Evolutionary conservation across 2,329 filamentous ascomycete species (phyloP).

Genomic region (Microsporum ferrugineum): DNA sequence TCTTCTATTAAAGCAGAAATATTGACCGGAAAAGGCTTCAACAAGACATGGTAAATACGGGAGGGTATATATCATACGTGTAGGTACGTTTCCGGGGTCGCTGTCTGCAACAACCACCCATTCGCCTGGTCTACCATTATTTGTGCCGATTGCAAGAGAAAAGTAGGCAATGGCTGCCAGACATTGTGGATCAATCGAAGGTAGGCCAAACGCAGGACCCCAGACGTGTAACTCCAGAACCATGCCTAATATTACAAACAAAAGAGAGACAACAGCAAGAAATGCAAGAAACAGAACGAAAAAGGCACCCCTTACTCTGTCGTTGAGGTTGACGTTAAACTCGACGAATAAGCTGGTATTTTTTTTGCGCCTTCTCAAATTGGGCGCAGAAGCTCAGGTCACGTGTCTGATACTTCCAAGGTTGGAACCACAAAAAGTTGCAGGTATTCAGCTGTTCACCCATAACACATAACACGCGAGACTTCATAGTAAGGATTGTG

Average conservation of each 20-base stretch:
- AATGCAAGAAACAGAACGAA: not conserved
- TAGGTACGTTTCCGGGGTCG: constrained; percentile 59
- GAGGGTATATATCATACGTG: constrained; percentile 42
- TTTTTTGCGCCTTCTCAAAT: not conserved
- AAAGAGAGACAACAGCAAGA: not conserved
- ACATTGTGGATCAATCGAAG: constrained; percentile 86
- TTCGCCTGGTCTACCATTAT: constrained; percentile 20
- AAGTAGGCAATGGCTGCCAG: constrained; percentile 72
- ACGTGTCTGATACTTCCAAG: not conserved
- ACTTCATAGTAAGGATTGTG: not conserved
- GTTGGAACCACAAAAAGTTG: too few species aligned
- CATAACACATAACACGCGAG: not conserved
- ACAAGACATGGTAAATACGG: not conserved
- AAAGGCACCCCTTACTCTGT: not conserved
- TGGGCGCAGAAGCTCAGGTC: not conserved
- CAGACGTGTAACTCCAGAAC: constrained; percentile 73
- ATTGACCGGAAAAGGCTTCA: not conserved
- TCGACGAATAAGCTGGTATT: not conserved
- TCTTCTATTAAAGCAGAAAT: not conserved
- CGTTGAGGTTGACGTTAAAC: not conserved
- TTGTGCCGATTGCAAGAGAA: constrained; percentile 45
- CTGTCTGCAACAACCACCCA: constrained; percentile 66
- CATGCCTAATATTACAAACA: constrained; percentile 26
- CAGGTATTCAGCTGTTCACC: not conserved
- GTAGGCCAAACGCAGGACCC: constrained; percentile 76